These are phyloP conservation scores for Daldinia caldariorum DNA, from an alignment of 495 filamentous ascomycete species.

Conservation along the genomic window DNA sequence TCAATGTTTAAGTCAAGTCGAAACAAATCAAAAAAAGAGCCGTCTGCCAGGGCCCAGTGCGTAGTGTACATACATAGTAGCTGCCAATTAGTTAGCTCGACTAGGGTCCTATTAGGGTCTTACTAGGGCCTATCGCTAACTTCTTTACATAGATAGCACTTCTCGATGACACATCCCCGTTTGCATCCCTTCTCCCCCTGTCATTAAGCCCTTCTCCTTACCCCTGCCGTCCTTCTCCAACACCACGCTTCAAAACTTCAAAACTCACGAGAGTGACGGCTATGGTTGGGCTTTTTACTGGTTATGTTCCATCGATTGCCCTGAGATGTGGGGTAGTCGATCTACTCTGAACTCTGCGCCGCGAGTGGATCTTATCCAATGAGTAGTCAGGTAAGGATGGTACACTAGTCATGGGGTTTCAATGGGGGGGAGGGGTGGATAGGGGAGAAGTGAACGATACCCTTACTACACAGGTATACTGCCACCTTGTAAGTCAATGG, in stretches of 20 bases:
- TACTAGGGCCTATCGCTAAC: constrained; percentile 30
- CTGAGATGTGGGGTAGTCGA: constrained; percentile 38
- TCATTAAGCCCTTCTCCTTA: constrained; percentile 16
- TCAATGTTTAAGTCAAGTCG: constrained; percentile 41
- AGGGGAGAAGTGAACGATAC: constrained; percentile 5
- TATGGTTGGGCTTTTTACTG: constrained; percentile 48
- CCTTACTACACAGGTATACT: no score
- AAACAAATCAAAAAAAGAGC: constrained; percentile 46
- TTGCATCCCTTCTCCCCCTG: constrained; percentile 28
- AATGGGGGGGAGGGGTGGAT: neutral
- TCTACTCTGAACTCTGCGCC: constrained; percentile 33
- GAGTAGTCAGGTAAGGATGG: neutral
- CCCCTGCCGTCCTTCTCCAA: constrained; percentile 29
- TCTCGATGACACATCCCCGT: constrained; percentile 22
- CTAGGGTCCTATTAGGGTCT: constrained; percentile 8
- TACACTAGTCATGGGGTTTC: no score
- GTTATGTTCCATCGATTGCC: constrained; percentile 42
- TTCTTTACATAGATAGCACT: neutral
- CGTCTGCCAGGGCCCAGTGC: constrained; percentile 25
- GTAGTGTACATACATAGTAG: no score
- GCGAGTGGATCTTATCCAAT: constrained; percentile 36
- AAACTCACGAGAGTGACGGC: constrained; percentile 39
- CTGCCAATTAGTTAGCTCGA: constrained; percentile 1
- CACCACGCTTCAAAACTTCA: constrained; percentile 49
- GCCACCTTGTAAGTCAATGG: neutral